phyloP scores from a whole-genome alignment of 805 yeast species.

The Wickerhamiella dianesei region DNA sequence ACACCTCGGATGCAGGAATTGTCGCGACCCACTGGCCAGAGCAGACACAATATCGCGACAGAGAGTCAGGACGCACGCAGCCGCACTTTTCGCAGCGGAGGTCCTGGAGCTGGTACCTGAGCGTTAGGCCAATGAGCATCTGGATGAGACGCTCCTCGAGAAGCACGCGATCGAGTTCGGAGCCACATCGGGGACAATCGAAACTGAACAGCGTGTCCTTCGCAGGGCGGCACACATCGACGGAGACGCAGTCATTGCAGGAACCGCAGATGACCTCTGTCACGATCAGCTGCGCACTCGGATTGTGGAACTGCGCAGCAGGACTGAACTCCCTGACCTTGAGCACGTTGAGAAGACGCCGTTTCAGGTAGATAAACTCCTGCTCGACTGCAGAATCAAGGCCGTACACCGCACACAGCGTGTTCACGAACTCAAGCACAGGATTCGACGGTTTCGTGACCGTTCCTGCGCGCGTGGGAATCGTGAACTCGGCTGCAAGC shows the following conservation, averaged over 20 bases:
- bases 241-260: conserved; percentile 60
- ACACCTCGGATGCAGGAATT: conserved; percentile 29
- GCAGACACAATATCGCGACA: conserved; percentile 68
- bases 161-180: conserved; percentile 47
- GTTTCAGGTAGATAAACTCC: conserved; percentile 63
- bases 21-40: conserved; percentile 58
- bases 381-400: conserved; percentile 50
- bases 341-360: conserved; percentile 56
- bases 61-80: conserved; percentile 47
- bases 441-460: conserved; percentile 48
- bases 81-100: conserved; percentile 67
- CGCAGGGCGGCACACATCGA: conserved; percentile 58
- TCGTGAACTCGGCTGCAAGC: conserved; percentile 48
- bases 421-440: conserved; percentile 65
- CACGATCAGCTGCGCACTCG: conserved; percentile 54
- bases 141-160: conserved; percentile 70
- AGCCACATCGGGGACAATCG: conserved; percentile 39
- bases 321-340: conserved; percentile 76
- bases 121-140: conserved; percentile 41
- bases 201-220: conserved; percentile 40
- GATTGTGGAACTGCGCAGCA: conserved; percentile 59
- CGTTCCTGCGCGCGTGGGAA: conserved; percentile 62
- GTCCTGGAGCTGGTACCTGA: conserved; percentile 67
- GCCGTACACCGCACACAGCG: conserved; percentile 54
- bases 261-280: conserved; percentile 63